Evolutionary conservation across 1,284 basidiomycete genomes (phyloP).

Genomic region (Sanghuangporus weigelae): DNA sequence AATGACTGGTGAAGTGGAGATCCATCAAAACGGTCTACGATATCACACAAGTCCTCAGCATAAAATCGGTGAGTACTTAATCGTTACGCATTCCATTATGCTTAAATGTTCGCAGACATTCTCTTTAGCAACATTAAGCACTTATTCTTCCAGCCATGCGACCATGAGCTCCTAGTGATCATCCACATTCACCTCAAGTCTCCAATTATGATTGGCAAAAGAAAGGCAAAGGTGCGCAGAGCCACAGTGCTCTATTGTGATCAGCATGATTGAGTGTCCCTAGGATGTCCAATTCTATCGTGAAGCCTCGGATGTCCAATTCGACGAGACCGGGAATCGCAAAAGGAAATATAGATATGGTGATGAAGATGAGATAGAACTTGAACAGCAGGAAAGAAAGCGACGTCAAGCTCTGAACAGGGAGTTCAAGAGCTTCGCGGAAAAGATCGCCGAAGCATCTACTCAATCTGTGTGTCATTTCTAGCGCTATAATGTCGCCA

Average conservation of each 20-base stretch:
- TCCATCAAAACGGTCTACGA: conserved; percentile 95
- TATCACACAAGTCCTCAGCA: conserved; percentile 83
- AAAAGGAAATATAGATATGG: conserved; percentile 97
- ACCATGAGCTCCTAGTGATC: conserved; percentile 93
- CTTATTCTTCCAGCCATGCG: conserved; percentile 98
- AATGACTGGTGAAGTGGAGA: conserved; percentile 92
- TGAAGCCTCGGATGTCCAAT: conserved; percentile 96
- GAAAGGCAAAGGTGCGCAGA: conserved; percentile 79
- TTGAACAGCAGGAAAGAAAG: conserved; percentile 95
- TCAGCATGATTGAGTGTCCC: conserved; percentile 9
- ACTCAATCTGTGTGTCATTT: conserved; percentile 53
- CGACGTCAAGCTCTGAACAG: conserved; percentile 88
- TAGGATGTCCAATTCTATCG: conserved; percentile 98
- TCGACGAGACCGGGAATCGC: conserved; percentile 98
- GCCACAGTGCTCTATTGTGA: not conserved
- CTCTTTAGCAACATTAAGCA: conserved; percentile 98
- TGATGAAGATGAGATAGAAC: conserved; percentile 98
- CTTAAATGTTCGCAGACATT: conserved; percentile 54
- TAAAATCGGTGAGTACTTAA: conserved; percentile 67
- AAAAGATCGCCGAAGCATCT: conserved; percentile 87
- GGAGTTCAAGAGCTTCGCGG: conserved; percentile 92
- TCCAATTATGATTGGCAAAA: conserved; percentile 99
- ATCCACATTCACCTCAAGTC: conserved; percentile 92
- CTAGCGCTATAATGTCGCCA: not conserved
- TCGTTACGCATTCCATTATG: conserved; percentile 1